A percentile compares a stretch with the other conserved stretches of the same genome.
phyloP scores from a whole-genome alignment of 2,329 filamentous ascomycete species.

The Fusarium staphyleae region DNA sequence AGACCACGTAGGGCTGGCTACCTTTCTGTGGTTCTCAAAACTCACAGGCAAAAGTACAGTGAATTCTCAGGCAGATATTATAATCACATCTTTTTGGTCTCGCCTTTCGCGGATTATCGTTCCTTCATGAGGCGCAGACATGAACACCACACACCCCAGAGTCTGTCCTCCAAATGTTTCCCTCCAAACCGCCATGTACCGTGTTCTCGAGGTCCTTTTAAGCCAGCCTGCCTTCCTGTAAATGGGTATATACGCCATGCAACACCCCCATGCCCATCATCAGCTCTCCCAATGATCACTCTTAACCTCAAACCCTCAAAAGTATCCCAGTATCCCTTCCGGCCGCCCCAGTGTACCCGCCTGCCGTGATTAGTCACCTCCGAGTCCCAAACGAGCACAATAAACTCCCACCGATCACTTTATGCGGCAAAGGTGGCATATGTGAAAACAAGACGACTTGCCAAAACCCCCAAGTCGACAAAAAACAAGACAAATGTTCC shows the following conservation, averaged over 20 bases:
- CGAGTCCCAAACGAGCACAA: constrained; percentile 24
- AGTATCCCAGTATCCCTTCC: constrained; percentile 13
- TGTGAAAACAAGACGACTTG: constrained; percentile 24
- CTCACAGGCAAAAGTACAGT: too few relatives aligned
- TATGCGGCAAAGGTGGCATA: constrained; percentile 10
- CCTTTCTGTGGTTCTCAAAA: too few relatives aligned
- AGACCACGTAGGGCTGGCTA: too few relatives aligned
- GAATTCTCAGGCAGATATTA: not conserved
- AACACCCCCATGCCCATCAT: constrained; percentile 32
- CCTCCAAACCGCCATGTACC: constrained; percentile 12
- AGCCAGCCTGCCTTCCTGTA: constrained; percentile 25
- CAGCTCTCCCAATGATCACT: constrained; percentile 10
- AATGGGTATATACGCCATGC: constrained; percentile 46
- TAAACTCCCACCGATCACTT: constrained; percentile 27
- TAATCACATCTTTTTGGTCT: constrained; percentile 14
- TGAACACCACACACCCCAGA: not conserved
- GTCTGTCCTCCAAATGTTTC: not conserved
- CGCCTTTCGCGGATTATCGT: constrained; percentile 4
- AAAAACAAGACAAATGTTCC: constrained; percentile 8
- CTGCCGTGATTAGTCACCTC: constrained; percentile 33
- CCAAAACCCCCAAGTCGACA: constrained; percentile 13
- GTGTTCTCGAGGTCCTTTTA: constrained; percentile 9
- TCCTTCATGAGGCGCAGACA: not conserved
- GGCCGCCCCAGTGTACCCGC: constrained; percentile 17
- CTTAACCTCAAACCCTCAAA: constrained; percentile 1